Conservation (phyloP, 2,329 filamentous ascomycete genomes). For the Colletotrichum sp. region DNA sequence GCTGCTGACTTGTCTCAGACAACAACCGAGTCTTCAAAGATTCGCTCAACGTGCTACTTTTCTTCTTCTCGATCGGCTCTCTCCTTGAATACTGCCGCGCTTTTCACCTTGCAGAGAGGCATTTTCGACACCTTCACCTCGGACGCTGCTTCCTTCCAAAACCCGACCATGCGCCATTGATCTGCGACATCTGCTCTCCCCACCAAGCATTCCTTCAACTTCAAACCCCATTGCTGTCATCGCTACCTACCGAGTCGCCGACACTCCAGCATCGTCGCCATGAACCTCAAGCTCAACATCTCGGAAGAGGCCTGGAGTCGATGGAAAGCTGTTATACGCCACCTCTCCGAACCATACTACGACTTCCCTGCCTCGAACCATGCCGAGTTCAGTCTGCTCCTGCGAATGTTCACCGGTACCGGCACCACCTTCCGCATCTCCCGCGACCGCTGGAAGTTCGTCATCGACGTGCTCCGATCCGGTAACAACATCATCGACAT, state of each 20-base stretch:
- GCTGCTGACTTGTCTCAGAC: too few species aligned
- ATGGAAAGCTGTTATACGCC: not conserved
- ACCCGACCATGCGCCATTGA: too few species aligned
- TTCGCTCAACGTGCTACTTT: too few species aligned
- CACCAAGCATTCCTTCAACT: too few species aligned
- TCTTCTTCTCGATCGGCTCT: too few species aligned
- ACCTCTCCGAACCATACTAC: not conserved
- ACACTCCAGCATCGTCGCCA: not conserved
- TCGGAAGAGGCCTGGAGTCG: not conserved
- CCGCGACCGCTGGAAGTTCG: not conserved
- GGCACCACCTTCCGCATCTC: constrained; percentile 5
- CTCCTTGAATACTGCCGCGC: too few species aligned
- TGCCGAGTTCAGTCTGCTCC: not conserved
- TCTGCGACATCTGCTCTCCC: too few species aligned
- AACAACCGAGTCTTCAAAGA: too few species aligned
- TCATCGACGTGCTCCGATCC: not conserved
- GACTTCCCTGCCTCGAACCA: not conserved
- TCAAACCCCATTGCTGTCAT: too few species aligned
- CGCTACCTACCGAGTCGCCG: not conserved
- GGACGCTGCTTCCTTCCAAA: too few species aligned
- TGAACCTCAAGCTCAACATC: not conserved
- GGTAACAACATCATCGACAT: not conserved
- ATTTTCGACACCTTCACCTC: too few species aligned
- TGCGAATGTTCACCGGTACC: not conserved
- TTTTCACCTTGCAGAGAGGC: too few species aligned